phyloP scores from a whole-genome alignment of 441 rosid species.

The Pelargonium fulgidum region DNA sequence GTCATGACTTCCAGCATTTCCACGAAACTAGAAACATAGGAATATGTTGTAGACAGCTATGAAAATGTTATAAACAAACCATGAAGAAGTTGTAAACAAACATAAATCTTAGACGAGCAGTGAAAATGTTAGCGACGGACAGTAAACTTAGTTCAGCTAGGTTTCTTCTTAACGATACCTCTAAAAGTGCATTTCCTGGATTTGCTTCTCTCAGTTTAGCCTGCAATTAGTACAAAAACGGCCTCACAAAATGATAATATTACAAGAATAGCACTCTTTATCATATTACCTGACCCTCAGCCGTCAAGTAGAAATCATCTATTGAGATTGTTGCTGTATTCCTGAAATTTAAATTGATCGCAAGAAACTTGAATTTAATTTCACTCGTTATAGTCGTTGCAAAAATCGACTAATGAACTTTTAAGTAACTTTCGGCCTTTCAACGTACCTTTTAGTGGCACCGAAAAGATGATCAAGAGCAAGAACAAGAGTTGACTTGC shows the following conservation, averaged over 20 bases:
- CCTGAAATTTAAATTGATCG: slow-evolving; percentile 35
- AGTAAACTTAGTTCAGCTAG: too few relatives aligned
- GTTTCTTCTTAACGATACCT: slow-evolving; percentile 38
- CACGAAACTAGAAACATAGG: slow-evolving; percentile 12
- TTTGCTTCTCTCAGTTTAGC: slow-evolving; percentile 66
- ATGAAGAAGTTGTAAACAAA: too few relatives aligned
- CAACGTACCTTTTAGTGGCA: slow-evolving; percentile 56
- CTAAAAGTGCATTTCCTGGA: slow-evolving; percentile 74
- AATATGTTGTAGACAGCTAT: slow-evolving; percentile 34
- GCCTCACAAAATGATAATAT: slow-evolving; percentile 16
- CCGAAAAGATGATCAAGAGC: slow-evolving; percentile 84
- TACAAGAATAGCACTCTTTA: slow-evolving; percentile 13
- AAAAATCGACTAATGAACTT: too few relatives aligned
- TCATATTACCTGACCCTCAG: slow-evolving; percentile 66
- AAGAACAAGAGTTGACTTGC: slow-evolving; percentile 93
- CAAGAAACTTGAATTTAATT: neutral
- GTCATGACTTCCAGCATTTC: slow-evolving; percentile 11
- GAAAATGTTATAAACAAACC: slow-evolving; percentile 52
- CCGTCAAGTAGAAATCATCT: slow-evolving; percentile 89
- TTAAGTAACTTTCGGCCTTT: neutral
- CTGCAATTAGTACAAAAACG: slow-evolving; percentile 29
- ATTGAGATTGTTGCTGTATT: slow-evolving; percentile 77
- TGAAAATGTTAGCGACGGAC: too few relatives aligned
- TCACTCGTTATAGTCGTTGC: too few relatives aligned
- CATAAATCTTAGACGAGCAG: too few relatives aligned